phyloP scores from a whole-genome alignment of 352 stramenopile species.

The Achlya hypogyna region DNA sequence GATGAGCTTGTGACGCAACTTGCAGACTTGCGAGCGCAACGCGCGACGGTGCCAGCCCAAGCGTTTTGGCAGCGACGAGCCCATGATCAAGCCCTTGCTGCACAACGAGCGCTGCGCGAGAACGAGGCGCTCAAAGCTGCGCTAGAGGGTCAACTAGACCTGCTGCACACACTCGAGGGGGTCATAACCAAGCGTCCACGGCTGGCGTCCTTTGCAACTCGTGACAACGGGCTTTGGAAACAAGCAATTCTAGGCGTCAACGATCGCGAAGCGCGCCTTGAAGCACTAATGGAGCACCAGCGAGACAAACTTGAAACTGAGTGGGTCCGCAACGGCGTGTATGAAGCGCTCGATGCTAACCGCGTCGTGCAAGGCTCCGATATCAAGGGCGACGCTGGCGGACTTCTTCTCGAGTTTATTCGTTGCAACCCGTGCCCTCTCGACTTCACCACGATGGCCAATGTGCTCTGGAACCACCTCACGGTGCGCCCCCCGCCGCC shows the following conservation, averaged over 20 bases:
- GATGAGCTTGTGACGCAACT: background rate
- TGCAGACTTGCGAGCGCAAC: background rate
- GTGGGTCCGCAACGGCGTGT: background rate
- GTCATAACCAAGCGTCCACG: background rate
- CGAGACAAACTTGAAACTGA: background rate
- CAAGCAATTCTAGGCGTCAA: background rate
- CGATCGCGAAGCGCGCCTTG: background rate
- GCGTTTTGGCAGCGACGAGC: slow-evolving; percentile 6
- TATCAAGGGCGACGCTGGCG: background rate
- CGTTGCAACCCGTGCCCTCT: background rate
- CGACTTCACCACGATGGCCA: background rate
- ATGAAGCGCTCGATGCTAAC: background rate
- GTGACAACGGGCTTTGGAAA: background rate
- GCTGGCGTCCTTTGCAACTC: background rate
- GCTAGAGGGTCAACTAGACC: slow-evolving; percentile 4
- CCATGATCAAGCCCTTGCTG: background rate
- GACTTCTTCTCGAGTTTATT: background rate
- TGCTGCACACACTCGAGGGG: background rate
- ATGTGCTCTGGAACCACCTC: background rate
- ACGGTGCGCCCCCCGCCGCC: background rate
- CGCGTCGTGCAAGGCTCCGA: background rate
- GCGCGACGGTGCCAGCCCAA: background rate
- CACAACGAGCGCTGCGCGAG: background rate
- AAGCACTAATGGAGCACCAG: background rate
- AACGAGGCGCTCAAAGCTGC: background rate